phyloP scores from a whole-genome alignment of 148 eudicot genomes.

The Spergularia marina region DNA sequence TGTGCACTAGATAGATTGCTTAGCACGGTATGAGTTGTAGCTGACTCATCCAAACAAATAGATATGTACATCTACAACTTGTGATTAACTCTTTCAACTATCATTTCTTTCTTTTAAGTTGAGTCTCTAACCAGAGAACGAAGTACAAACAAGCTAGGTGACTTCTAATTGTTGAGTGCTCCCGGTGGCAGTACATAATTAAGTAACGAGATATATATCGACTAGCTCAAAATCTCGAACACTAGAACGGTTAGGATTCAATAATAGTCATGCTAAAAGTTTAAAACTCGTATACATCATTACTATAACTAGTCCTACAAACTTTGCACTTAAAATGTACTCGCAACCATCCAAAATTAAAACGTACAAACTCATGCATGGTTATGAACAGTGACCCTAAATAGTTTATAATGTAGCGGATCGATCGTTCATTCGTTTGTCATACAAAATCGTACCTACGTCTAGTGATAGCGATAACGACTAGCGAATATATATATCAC shows the following conservation, averaged over 20 bases:
- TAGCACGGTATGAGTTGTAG: conserved; percentile 10
- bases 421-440: background rate
- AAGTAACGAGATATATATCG: too few species aligned
- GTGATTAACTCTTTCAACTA: background rate
- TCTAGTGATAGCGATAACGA: background rate
- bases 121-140: too few species aligned
- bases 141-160: too few species aligned
- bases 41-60: background rate
- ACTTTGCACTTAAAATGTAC: too few species aligned
- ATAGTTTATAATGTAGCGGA: background rate
- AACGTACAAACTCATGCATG: background rate
- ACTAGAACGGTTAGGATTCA: background rate
- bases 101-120: too few species aligned
- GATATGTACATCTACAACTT: background rate
- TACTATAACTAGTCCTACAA: too few species aligned
- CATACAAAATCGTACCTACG: conserved; percentile 2
- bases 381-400: background rate
- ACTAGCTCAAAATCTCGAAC: too few species aligned
- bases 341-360: background rate
- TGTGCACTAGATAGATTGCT: conserved; percentile 1
- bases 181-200: too few species aligned
- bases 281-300: background rate
- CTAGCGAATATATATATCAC: background rate
- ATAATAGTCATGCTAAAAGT: background rate
- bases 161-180: too few species aligned